phyloP scores from a whole-genome alignment of 2,329 filamentous ascomycete genomes.

The Myrmaecium sp. region DNA sequence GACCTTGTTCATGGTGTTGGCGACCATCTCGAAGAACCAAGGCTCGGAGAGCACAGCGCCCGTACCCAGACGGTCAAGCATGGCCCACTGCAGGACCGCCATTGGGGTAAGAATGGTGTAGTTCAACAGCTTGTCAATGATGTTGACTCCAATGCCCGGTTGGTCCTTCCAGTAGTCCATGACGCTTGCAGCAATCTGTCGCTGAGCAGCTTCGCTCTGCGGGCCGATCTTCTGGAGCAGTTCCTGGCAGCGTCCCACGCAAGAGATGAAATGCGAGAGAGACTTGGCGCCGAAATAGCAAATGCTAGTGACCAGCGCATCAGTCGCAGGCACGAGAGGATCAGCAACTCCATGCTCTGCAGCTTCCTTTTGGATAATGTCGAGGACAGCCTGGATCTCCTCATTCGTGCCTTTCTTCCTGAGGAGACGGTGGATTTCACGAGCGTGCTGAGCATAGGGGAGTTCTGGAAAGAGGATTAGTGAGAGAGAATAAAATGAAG shows the following conservation, averaged over 20 bases:
- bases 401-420: conserved; percentile 73
- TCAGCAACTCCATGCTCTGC: conserved; percentile 50
- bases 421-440: conserved; percentile 61
- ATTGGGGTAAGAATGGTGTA: conserved; percentile 83
- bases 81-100: conserved; percentile 78
- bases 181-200: conserved; percentile 79
- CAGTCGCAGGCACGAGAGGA: conserved; percentile 70
- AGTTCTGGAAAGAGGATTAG: conserved; percentile 42
- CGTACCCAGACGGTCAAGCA: conserved; percentile 47
- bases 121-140: conserved; percentile 92
- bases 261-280: conserved; percentile 85
- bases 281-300: conserved; percentile 92
- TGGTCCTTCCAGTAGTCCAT: conserved; percentile 89
- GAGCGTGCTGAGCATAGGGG: conserved; percentile 72
- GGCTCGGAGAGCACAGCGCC: conserved; percentile 53
- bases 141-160: conserved; percentile 77
- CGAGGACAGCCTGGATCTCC: conserved; percentile 68
- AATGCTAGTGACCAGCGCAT: conserved; percentile 85
- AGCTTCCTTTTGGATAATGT: conserved; percentile 66
- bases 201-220: conserved; percentile 56
- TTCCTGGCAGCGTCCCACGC: conserved; percentile 87
- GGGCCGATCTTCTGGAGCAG: conserved; percentile 65
- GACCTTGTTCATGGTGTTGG: conserved; percentile 78
- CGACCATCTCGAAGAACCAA: conserved; percentile 79
- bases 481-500: conserved; percentile 2